Percentiles rank a stretch among this genome's conserved stretches.
These are phyloP conservation scores for Gossypium anomalum DNA, from an alignment of 345 rosid species.

Conservation along the genomic window DNA sequence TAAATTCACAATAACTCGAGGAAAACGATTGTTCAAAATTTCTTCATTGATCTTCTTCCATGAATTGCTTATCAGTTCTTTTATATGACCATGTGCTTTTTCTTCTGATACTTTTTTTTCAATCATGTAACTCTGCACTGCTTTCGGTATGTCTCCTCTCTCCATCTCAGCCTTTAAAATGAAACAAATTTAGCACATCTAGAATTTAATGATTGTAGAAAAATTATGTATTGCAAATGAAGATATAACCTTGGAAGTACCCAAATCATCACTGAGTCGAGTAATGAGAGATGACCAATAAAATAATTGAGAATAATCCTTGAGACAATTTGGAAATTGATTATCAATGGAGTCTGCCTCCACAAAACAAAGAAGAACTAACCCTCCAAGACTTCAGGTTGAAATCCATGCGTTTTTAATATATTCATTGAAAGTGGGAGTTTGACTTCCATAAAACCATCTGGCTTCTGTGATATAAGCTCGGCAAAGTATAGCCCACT, in stretches of 20 bases:
- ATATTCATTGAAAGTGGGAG: conserved; percentile 5
- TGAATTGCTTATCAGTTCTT: background rate
- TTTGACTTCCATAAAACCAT: conserved; percentile 7
- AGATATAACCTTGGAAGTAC: background rate
- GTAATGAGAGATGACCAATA: conserved; percentile 8
- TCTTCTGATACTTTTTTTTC: background rate
- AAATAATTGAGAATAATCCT: background rate
- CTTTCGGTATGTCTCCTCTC: background rate
- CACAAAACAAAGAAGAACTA: conserved; percentile 8
- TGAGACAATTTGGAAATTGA: background rate
- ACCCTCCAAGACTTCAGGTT: background rate
- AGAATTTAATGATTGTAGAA: too few relatives aligned
- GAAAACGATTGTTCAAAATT: background rate
- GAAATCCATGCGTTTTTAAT: conserved; percentile 3
- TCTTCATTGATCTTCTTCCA: background rate
- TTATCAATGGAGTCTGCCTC: background rate
- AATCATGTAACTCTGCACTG: background rate
- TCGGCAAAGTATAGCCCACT: conserved; percentile 6
- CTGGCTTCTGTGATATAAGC: conserved; percentile 4
- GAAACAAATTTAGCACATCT: background rate
- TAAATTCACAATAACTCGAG: background rate
- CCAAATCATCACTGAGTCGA: conserved; percentile 6
- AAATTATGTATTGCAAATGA: background rate
- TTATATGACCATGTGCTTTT: background rate
- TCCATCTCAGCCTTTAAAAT: background rate